Conservation (phyloP, 192 early-diverging fungal species). For the Rhizoclosmatium sp. region DNA sequence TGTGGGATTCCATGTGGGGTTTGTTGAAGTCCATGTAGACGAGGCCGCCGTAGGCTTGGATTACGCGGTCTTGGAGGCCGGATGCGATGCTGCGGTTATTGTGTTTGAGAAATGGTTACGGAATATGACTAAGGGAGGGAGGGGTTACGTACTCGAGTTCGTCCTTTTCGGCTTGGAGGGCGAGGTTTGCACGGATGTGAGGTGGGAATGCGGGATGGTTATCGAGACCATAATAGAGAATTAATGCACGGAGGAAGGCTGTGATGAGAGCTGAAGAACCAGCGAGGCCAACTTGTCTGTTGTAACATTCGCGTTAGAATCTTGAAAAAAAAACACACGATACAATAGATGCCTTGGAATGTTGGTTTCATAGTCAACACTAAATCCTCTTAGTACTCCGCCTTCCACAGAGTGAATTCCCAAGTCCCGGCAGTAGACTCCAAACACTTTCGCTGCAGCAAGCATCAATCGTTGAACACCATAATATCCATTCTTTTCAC, state of each 20-base stretch:
- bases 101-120: neutral
- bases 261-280: slow-evolving; percentile 65
- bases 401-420: slow-evolving; percentile 36
- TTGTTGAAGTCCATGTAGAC: slow-evolving; percentile 72
- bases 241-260: slow-evolving; percentile 59
- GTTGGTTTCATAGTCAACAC: slow-evolving; percentile 61
- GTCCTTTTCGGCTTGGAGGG: slow-evolving; percentile 60
- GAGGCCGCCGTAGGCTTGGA: slow-evolving; percentile 67
- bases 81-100: slow-evolving; percentile 47
- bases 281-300: slow-evolving; percentile 54
- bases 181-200: slow-evolving; percentile 60
- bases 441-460: slow-evolving; percentile 65
- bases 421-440: slow-evolving; percentile 46
- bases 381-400: slow-evolving; percentile 54
- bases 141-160: slow-evolving; percentile 45
- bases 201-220: slow-evolving; percentile 52
- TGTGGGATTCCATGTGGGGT: slow-evolving; percentile 51
- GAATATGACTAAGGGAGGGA: neutral
- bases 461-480: slow-evolving; percentile 57
- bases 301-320: neutral
- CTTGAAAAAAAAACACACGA: neutral
- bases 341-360: slow-evolving; percentile 53
- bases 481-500: slow-evolving; percentile 61
- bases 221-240: slow-evolving; percentile 39
- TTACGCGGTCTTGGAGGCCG: slow-evolving; percentile 72